phyloP scores from a whole-genome alignment of 2,329 filamentous ascomycete genomes.

The Penicillium brevicompactum region DNA sequence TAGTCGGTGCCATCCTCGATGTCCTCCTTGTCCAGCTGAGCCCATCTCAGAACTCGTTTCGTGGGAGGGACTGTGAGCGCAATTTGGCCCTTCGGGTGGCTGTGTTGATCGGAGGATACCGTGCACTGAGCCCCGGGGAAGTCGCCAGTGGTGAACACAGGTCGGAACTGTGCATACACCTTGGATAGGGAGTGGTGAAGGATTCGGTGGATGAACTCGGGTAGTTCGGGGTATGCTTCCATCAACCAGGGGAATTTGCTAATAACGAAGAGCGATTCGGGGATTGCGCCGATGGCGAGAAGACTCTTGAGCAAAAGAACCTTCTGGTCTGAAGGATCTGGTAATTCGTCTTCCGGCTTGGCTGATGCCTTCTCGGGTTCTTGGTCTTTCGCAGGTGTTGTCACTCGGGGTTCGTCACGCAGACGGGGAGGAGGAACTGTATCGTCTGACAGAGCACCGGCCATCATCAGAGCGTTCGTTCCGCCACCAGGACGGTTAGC shows the following conservation, averaged over 20 bases:
- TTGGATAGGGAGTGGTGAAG: constrained; percentile 79
- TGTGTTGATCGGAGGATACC: constrained; percentile 64
- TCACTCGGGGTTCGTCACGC: constrained; percentile 58
- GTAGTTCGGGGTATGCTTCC: constrained; percentile 79
- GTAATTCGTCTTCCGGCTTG: constrained; percentile 53
- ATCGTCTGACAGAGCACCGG: constrained; percentile 85
- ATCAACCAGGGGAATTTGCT: constrained; percentile 92
- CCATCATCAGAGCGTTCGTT: constrained; percentile 82
- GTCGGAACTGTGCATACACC: constrained; percentile 61
- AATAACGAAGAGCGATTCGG: constrained; percentile 88
- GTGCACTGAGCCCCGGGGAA: constrained; percentile 54
- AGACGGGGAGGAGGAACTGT: constrained; percentile 54
- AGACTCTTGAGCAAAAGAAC: constrained; percentile 80
- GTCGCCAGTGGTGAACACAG: constrained; percentile 44
- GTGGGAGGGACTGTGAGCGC: constrained; percentile 61
- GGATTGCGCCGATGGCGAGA: constrained; percentile 86
- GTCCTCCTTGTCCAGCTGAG: constrained; percentile 76
- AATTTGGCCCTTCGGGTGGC: constrained; percentile 69
- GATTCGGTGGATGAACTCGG: constrained; percentile 81
- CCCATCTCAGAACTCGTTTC: constrained; percentile 78
- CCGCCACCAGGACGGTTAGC: constrained; percentile 69
- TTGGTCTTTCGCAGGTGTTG: constrained; percentile 57
- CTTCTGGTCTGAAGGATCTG: constrained; percentile 85
- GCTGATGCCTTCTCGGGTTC: constrained; percentile 45
- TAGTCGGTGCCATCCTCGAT: constrained; percentile 75